Conservation (phyloP, 768 basidiomycete species). For the Mycena venus region DNA sequence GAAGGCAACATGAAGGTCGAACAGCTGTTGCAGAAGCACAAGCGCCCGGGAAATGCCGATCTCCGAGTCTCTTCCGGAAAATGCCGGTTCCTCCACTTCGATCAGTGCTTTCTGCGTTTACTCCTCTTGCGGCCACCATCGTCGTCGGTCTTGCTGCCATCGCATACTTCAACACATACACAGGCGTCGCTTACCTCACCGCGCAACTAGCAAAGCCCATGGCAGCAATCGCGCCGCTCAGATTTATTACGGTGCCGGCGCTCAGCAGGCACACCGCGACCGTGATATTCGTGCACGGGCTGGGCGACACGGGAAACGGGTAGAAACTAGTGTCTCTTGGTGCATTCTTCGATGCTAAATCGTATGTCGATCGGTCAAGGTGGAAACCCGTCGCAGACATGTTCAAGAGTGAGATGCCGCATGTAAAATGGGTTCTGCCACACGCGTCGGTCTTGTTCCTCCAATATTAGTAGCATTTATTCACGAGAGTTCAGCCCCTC, state of each 20-base stretch:
- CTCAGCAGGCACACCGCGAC: slow-evolving; percentile 82
- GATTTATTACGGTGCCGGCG: slow-evolving; percentile 68
- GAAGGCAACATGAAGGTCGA: no score
- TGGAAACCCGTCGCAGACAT: slow-evolving; percentile 84
- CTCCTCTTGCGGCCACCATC: slow-evolving; percentile 15
- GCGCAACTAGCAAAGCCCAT: slow-evolving; percentile 34
- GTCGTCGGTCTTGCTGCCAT: slow-evolving; percentile 33
- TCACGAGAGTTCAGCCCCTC: slow-evolving; percentile 54
- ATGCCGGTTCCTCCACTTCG: not conserved
- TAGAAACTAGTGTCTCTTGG: not conserved
- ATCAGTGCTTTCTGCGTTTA: not conserved
- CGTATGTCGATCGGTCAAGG: not conserved
- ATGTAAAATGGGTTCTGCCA: slow-evolving; percentile 93
- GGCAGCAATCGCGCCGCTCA: slow-evolving; percentile 54
- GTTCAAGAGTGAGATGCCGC: slow-evolving; percentile 71
- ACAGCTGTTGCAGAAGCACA: no score
- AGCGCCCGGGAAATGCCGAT: no score
- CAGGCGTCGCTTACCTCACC: not conserved
- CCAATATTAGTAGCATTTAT: slow-evolving; percentile 29
- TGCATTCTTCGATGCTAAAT: slow-evolving; percentile 34
- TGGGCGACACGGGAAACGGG: not conserved
- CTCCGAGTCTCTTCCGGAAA: no score
- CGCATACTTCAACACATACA: slow-evolving; percentile 19
- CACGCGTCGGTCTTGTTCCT: slow-evolving; percentile 60
- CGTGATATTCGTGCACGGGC: slow-evolving; percentile 83